Percentiles rank a stretch among this genome's conserved stretches.
These are phyloP conservation scores for Penicillium fuscoglaucum DNA, from an alignment of 2,329 filamentous ascomycete species.

Conservation along the genomic window DNA sequence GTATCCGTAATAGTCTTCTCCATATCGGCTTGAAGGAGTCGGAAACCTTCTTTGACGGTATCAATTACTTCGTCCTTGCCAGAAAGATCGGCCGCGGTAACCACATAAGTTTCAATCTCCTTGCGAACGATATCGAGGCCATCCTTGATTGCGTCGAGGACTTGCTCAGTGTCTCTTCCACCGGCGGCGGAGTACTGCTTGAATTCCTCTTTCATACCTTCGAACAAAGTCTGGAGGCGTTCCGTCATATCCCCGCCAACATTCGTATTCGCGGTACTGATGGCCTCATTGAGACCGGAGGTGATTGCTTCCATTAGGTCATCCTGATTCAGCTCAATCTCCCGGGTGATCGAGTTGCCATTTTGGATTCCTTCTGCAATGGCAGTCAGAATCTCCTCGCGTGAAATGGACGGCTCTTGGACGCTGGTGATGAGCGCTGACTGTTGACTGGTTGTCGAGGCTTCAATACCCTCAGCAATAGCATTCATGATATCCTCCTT, in stretches of 20 bases:
- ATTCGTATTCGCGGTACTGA: conserved; percentile 50
- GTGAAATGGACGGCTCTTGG: conserved; percentile 49
- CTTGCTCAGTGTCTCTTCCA: conserved; percentile 81
- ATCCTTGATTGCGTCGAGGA: conserved; percentile 83
- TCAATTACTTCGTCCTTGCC: conserved; percentile 78
- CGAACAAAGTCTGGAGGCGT: conserved; percentile 59
- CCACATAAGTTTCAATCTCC: conserved; percentile 80
- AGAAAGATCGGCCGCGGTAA: conserved; percentile 66
- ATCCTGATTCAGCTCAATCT: conserved; percentile 59
- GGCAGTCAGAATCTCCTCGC: conserved; percentile 58
- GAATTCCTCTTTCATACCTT: conserved; percentile 64
- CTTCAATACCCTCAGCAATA: conserved; percentile 25
- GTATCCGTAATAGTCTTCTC: conserved; percentile 53
- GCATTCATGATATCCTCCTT: conserved; percentile 17
- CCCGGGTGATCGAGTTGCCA: conserved; percentile 51
- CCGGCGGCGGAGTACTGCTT: conserved; percentile 79
- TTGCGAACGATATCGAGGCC: conserved; percentile 76
- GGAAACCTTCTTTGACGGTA: conserved; percentile 62
- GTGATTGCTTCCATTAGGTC: conserved; percentile 61
- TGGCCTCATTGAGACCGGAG: conserved; percentile 55
- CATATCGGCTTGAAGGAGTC: conserved; percentile 61
- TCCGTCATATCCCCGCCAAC: conserved; percentile 61
- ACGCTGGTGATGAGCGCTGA: conserved; percentile 33
- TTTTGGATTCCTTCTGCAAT: conserved; percentile 60
- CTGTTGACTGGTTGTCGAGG: conserved; percentile 34